Evolutionary conservation across 257 asterid genomes (phyloP), one percentile per base, ranked within the genome.

Genomic region (Misopates orontium): DNA sequence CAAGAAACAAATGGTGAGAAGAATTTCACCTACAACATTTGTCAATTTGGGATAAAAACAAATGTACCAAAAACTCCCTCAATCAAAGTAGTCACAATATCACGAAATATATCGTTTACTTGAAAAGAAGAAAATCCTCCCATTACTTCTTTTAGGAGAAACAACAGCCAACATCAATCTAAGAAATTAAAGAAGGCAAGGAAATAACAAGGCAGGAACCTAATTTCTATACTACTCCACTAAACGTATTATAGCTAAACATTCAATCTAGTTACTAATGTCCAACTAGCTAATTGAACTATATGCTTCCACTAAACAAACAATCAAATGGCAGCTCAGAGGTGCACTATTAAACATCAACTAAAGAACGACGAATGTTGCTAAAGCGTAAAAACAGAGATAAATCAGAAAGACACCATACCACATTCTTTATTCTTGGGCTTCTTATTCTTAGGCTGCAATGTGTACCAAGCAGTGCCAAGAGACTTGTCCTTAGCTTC

Each of bases 391-490:
- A 19, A 10, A 10, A 39, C 49, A 60, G 25, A 39, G 24, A 60
- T 13, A 45, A n/a, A 45, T 16, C 10, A 39, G n/a, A n/a, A n/a
- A n/a, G 36, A 14, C 20, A 21, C 20, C 41, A 61, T 61, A 61
- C 66, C 66, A 21, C 99, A 94, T 21, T 91, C 93, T 69, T 75
- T 88, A 83, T 68, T 84, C 85, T 94, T 88, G 66, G 90, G 71
- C 81, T 87, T 94, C 82, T 82, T 88, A 60, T 74, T 78, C 74
- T 84, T 88, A 62, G 99, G 98, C 77, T 75, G 90, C 85, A 94
- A 74, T 4, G 87, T 70, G 83, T 86, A 85, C 98, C 98, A 94
- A 71, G 85, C 79, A 57, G 96, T 90, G 75, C 95, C 96, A 48
- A 90, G 96, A 62, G 98, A 86, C 56, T 82, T 88, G 63, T 84